These are phyloP conservation scores for Cordia subcordata DNA, from an alignment of 257 asterid genomes.

Conservation along the genomic window DNA sequence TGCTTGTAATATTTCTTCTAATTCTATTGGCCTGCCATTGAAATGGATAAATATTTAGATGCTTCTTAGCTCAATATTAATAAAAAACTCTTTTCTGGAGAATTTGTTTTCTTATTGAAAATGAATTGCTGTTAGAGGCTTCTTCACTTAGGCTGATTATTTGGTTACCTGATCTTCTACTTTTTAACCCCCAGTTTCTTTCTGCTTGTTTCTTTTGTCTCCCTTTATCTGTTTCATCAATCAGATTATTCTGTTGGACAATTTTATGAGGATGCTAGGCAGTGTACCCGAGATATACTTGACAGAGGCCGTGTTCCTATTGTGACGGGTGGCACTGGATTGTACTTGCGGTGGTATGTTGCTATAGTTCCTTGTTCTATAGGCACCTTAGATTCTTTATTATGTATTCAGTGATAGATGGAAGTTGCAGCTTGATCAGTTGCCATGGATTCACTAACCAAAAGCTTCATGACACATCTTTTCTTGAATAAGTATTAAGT, in stretches of 20 bases:
- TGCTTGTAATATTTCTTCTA: too few relatives aligned
- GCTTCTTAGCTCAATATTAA: too few relatives aligned
- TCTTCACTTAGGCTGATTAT: too few relatives aligned
- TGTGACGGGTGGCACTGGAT: conserved; percentile 91
- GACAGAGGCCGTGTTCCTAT: conserved; percentile 73
- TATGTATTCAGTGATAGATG: neutral
- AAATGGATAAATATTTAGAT: too few relatives aligned
- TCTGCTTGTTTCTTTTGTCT: neutral
- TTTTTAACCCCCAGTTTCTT: conserved; percentile 1
- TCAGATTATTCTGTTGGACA: conserved; percentile 90
- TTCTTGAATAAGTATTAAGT: too few relatives aligned
- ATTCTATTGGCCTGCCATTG: too few relatives aligned
- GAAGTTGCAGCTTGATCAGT: neutral
- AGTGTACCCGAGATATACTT: conserved; percentile 62
- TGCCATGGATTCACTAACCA: neutral
- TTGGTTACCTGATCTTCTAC: neutral
- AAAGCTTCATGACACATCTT: neutral
- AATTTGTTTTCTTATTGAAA: too few relatives aligned
- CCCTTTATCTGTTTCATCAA: conserved; percentile 9
- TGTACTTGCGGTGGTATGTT: conserved; percentile 91
- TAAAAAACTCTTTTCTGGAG: too few relatives aligned
- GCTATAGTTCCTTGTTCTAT: neutral
- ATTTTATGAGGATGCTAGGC: conserved; percentile 84
- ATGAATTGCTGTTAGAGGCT: too few relatives aligned
- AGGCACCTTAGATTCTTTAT: neutral